These are phyloP conservation scores for Chrysopogon serrulatus DNA, from an alignment of 176 grass and related monocot species.

Conservation along the genomic window DNA sequence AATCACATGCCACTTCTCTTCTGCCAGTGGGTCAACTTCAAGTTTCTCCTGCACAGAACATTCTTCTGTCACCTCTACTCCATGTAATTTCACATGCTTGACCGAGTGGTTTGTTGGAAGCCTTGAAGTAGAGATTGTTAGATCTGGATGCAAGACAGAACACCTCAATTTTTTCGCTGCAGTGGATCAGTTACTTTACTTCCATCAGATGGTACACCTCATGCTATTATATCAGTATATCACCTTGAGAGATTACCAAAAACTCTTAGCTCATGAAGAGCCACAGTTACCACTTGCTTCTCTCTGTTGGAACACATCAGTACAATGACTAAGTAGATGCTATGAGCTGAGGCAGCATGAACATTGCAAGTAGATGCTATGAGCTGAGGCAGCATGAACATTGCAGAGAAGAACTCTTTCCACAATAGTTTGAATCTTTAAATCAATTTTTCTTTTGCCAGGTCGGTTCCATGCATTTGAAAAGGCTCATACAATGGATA, in stretches of 20 bases:
- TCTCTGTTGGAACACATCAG: neutral
- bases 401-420: constrained; percentile 3
- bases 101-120: neutral
- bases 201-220: neutral
- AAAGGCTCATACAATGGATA: constrained; percentile 76
- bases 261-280: neutral
- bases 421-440: neutral
- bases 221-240: neutral
- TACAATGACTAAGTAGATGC: neutral
- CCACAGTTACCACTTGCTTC: neutral
- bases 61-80: neutral
- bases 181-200: neutral
- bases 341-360: neutral
- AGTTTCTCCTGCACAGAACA: neutral
- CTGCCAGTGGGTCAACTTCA: neutral
- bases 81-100: neutral
- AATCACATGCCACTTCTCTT: neutral
- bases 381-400: neutral
- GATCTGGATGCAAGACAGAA: neutral
- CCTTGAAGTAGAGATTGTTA: neutral
- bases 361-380: neutral
- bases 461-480: constrained; percentile 96
- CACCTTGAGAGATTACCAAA: neutral
- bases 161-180: neutral
- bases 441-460: constrained; percentile 24